Percentiles rank a stretch among this genome's conserved stretches.
phyloP scores from a whole-genome alignment of 1,139 yeast genomes.

The Hyphopichia fennica region DNA sequence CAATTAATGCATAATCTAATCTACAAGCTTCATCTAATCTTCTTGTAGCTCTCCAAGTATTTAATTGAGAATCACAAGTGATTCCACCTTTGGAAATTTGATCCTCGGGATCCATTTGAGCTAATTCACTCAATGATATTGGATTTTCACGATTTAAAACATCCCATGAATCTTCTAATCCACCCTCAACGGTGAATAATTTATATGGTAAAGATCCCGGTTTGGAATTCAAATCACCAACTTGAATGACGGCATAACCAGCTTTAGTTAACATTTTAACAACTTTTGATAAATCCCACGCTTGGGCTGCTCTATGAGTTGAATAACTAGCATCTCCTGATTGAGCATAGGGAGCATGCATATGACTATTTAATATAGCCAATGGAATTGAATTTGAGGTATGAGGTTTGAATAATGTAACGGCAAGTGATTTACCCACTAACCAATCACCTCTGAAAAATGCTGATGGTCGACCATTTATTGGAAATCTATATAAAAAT shows the following conservation, averaged over 20 bases:
- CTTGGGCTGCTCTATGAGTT: constrained; percentile 92
- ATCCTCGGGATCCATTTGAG: constrained; percentile 56
- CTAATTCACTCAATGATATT: constrained; percentile 38
- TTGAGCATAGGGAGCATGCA: constrained; percentile 93
- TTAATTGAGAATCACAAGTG: constrained; percentile 84
- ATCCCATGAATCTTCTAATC: constrained; percentile 83
- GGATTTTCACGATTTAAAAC: constrained; percentile 38
- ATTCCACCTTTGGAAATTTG: constrained; percentile 76
- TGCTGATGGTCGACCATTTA: constrained; percentile 94
- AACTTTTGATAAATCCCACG: constrained; percentile 86
- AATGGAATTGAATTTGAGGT: constrained; percentile 50
- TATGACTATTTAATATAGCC: constrained; percentile 85
- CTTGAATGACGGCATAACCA: constrained; percentile 84
- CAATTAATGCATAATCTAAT: constrained; percentile 85
- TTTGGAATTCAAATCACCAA: constrained; percentile 88
- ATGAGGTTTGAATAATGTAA: constrained; percentile 63
- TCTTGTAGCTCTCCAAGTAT: constrained; percentile 78
- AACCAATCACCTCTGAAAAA: constrained; percentile 96
- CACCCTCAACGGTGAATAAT: constrained; percentile 68
- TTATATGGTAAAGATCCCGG: constrained; percentile 85
- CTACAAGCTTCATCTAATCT: constrained; percentile 78
- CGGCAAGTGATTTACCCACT: constrained; percentile 89
- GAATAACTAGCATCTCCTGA: constrained; percentile 86
- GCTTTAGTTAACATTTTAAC: constrained; percentile 63
- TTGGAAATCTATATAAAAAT: constrained; percentile 78